A percentile compares a stretch with the other conserved stretches of the same genome.
These are phyloP conservation scores for Pseudopithomyces maydicus DNA, from an alignment of 2,329 filamentous ascomycete genomes.

Conservation along the genomic window DNA sequence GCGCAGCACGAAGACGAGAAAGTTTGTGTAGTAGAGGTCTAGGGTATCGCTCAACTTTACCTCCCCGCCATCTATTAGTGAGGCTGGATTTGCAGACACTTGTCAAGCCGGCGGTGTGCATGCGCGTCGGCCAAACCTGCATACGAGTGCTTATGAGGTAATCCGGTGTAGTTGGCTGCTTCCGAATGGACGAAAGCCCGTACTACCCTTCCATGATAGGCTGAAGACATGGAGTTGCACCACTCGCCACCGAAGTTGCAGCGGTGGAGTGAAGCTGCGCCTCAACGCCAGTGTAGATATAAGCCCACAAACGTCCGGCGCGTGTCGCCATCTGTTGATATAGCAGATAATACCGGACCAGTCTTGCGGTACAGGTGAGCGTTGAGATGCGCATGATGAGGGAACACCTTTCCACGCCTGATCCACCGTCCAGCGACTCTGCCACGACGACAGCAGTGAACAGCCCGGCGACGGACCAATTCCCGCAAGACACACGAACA, in stretches of 20 bases:
- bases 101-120: not conserved
- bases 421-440: not conserved
- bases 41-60: not conserved
- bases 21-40: not conserved
- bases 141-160: not conserved
- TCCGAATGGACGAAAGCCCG: not conserved
- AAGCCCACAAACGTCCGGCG: not conserved
- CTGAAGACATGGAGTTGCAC: not conserved
- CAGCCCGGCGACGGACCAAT: not conserved
- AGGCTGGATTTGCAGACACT: not conserved
- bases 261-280: not conserved
- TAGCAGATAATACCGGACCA: not conserved
- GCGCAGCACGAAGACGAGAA: not conserved
- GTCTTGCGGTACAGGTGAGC: not conserved
- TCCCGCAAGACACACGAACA: not conserved
- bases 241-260: not conserved
- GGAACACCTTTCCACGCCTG: not conserved
- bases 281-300: not conserved
- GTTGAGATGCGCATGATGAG: not conserved
- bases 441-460: not conserved
- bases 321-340: not conserved
- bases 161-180: not conserved
- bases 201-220: not conserved
- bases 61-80: not conserved
- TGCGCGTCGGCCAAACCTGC: not conserved